These are phyloP conservation scores for Syzygium syzygioides DNA, from an alignment of 441 rosid species.

Conservation along the genomic window DNA sequence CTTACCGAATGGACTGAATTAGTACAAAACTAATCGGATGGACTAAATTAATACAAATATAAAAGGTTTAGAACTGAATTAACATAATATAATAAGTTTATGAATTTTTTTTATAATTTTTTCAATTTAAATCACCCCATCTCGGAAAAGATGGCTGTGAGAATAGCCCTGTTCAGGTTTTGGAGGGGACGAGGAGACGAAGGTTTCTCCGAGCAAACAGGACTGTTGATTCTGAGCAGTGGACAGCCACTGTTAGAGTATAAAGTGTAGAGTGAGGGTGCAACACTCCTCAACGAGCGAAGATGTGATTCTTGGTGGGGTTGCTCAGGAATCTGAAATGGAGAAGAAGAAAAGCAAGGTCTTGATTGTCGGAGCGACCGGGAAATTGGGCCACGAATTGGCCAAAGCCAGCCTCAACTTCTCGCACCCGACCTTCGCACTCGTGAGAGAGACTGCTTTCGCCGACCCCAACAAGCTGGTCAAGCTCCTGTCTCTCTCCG, in stretches of 20 bases:
- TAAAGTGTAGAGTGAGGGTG: background rate
- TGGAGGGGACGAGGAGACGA: background rate
- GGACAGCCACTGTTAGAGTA: background rate
- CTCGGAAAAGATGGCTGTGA: background rate
- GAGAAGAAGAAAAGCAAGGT: conserved; percentile 45
- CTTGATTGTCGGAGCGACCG: conserved; percentile 70
- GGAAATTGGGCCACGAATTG: conserved; percentile 52
- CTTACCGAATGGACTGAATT: no score
- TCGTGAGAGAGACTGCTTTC: conserved; percentile 44
- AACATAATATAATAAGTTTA: no score
- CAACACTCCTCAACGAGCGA: background rate
- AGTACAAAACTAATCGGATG: no score
- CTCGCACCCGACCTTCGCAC: conserved; percentile 54
- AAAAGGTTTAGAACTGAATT: no score
- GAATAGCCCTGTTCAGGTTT: background rate
- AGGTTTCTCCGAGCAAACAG: background rate
- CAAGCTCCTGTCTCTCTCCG: conserved; percentile 38
- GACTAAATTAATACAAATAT: no score
- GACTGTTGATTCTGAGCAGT: background rate
- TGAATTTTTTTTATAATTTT: no score
- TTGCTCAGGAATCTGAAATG: background rate
- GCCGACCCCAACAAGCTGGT: conserved; percentile 33
- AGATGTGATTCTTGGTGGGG: background rate
- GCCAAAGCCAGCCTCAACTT: conserved; percentile 44
- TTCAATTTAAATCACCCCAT: background rate